Percentiles rank a stretch among this genome's conserved stretches.
phyloP scores from a whole-genome alignment of 148 eudicot species.

The Hydrangea macrophylla region DNA sequence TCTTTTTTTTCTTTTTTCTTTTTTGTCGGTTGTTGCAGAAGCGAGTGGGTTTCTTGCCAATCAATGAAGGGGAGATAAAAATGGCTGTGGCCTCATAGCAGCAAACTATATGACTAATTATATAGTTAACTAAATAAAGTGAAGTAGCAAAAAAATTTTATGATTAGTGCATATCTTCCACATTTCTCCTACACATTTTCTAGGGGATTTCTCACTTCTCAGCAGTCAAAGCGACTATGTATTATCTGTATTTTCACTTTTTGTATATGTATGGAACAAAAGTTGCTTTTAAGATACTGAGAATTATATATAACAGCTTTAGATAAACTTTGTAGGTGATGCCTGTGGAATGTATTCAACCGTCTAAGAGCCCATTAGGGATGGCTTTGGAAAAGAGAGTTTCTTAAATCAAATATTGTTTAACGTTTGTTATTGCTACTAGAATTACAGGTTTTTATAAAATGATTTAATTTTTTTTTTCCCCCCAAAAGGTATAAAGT shows the following conservation, averaged over 20 bases:
- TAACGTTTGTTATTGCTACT: too few relatives aligned
- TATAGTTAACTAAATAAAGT: background rate
- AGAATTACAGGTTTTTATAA: too few relatives aligned
- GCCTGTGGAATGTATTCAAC: background rate
- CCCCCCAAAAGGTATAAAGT: too few relatives aligned
- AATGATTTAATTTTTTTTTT: too few relatives aligned
- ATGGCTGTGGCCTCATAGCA: constrained; percentile 37
- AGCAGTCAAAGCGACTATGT: background rate
- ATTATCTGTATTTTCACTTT: too few relatives aligned
- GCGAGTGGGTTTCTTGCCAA: constrained; percentile 62
- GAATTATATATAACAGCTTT: too few relatives aligned
- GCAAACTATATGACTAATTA: background rate
- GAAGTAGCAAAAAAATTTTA: background rate
- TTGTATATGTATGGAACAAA: background rate
- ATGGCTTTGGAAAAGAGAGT: too few relatives aligned
- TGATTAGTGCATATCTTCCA: background rate
- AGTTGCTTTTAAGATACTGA: background rate
- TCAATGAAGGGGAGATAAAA: constrained; percentile 53
- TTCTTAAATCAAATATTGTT: too few relatives aligned
- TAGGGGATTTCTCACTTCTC: background rate
- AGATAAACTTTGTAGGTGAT: background rate
- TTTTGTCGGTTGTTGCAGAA: constrained; percentile 36
- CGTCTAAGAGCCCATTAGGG: too few relatives aligned
- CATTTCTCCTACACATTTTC: background rate
- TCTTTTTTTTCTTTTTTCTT: background rate